Evolutionary conservation across 75 land plant species (phyloP), one percentile per base, ranked within the genome.

Genomic region (Larix kaempferi): DNA sequence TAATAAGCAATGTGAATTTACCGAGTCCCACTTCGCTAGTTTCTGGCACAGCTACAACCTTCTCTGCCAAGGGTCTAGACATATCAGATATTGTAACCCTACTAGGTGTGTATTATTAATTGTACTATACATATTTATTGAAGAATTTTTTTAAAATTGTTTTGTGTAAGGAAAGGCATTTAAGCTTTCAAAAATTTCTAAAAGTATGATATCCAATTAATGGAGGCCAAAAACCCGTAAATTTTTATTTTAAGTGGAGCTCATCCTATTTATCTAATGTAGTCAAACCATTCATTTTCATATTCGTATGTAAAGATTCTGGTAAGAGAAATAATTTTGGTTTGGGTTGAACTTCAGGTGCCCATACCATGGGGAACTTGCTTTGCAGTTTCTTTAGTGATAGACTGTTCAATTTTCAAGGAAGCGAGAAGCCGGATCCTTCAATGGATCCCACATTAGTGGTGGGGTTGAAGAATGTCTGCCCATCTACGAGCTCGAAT

Each of bases 341-440:
- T n/a, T n/a, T n/a, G n/a, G n/a, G n/a, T n/a, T n/a, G n/a, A 41
- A 41, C 52, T 44, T 10, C 52, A 44, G 95, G 95, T 21, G 95
- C 89, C 5, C 96, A 93, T 65, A 93, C 96, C 5, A 84, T 91
- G 10, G 96, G 96, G 16, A 71, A 81, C 78, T 79, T 94, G 5
- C 91, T 88, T 62, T 91, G 95, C 80, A 74, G 76, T 76, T 79
- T 83, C 74, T 79, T 93, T 84, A 79, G 80, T 62, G 76, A 84
- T 57, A 79, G 95, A 29, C 91, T 93, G 5, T 93, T 78, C 88
- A 79, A 87, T 85, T 93, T 87, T 83, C 49, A 77, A 35, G 83
- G 87, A 26, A 59, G 86, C 0, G 89, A 88, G 29, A 74, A 81
- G 75, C 81, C 90, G 0, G 96, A 93, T 69, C 96, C 94, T 15